phyloP scores from a whole-genome alignment of 306 rosid genomes.

The Urtica urens region DNA sequence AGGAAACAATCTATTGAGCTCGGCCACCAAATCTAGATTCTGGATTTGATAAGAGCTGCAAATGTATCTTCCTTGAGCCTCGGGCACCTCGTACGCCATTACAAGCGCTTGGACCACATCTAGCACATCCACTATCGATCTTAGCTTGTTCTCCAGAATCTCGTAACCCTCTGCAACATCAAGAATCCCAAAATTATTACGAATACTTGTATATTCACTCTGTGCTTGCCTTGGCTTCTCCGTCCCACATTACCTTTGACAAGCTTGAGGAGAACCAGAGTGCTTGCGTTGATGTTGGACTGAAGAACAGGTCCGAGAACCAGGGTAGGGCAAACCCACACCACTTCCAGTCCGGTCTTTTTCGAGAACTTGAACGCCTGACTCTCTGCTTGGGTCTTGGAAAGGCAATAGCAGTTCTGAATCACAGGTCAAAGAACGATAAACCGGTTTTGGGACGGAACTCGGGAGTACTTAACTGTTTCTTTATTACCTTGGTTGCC shows the following conservation, averaged over 20 bases:
- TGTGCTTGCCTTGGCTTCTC: too few relatives aligned
- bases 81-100: constrained; percentile 49
- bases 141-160: constrained; percentile 36
- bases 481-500: constrained; percentile 32
- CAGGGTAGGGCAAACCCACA: constrained; percentile 42
- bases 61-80: constrained; percentile 63
- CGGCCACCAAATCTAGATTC: constrained; percentile 35
- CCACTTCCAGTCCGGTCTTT: constrained; percentile 37
- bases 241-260: constrained; percentile 36
- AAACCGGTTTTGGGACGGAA: too few relatives aligned
- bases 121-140: constrained; percentile 42
- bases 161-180: constrained; percentile 31
- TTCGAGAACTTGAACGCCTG: constrained; percentile 46
- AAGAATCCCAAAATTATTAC: not conserved
- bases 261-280: constrained; percentile 35
- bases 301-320: constrained; percentile 50
- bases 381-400: constrained; percentile 73
- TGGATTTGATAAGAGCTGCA: constrained; percentile 28
- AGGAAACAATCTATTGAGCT: constrained; percentile 44
- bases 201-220: too few relatives aligned
- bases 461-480: too few relatives aligned
- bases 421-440: too few relatives aligned
- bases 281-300: constrained; percentile 50
- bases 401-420: constrained; percentile 66
- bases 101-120: constrained; percentile 55